A percentile compares a stretch with the other conserved stretches of the same genome.
Evolutionary conservation across 306 rosid species (phyloP).

Genomic region (Casuarina cunninghamiana): DNA sequence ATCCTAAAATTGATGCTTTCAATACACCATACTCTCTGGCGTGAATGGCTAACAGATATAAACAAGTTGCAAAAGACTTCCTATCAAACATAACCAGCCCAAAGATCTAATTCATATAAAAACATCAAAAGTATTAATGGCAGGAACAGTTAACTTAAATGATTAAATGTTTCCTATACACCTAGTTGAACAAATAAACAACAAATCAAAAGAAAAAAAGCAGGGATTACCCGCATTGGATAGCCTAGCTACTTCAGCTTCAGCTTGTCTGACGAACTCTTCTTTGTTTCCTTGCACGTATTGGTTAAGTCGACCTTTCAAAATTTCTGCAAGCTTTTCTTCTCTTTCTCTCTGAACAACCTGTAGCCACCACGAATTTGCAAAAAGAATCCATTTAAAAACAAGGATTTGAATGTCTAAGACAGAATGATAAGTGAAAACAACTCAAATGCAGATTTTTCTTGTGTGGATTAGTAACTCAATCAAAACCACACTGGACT

Average conservation of each 20-base stretch:
- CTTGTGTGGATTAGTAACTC: not conserved
- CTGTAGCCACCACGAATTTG: conserved; percentile 47
- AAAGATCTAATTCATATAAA: not conserved
- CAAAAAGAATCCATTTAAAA: conserved; percentile 23
- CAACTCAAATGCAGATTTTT: not conserved
- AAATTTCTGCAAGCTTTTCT: conserved; percentile 75
- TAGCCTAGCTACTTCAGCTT: conserved; percentile 81
- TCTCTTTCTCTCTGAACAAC: conserved; percentile 93
- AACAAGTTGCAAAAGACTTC: not conserved
- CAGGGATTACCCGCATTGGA: conserved; percentile 77
- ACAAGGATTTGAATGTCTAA: conserved; percentile 17
- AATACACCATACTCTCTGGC: not conserved
- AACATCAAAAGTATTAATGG: conserved; percentile 7
- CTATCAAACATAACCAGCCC: not conserved
- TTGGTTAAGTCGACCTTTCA: conserved; percentile 71
- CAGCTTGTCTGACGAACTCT: conserved; percentile 65
- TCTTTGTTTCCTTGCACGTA: conserved; percentile 85
- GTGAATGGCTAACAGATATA: not conserved
- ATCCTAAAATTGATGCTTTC: not conserved
- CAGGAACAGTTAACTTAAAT: conserved; percentile 5
- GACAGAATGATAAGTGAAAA: conserved; percentile 13
- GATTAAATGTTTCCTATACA: not conserved
- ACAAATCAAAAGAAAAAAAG: not conserved
- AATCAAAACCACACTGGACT: not conserved
- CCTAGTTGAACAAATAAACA: not conserved